These are phyloP conservation scores for Rhinocladiella mackenziei DNA, from an alignment of 2,329 filamentous ascomycete species.

Conservation along the genomic window DNA sequence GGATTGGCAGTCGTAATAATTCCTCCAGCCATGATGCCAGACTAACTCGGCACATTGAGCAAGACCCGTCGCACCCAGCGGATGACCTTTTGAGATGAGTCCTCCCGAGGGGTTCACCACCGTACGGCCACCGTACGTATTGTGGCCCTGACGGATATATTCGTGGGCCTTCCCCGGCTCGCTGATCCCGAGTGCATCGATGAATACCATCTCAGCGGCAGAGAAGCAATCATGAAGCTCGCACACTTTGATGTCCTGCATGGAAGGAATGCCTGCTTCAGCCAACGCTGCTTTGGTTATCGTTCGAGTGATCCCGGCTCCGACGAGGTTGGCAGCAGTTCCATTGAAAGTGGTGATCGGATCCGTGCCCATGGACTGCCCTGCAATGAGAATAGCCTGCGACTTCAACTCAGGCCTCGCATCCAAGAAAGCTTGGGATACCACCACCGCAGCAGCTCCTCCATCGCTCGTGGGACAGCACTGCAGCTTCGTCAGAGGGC, in stretches of 20 bases:
- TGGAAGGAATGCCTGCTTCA: conserved; percentile 65
- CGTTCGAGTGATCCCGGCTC: conserved; percentile 74
- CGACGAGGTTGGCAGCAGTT: conserved; percentile 82
- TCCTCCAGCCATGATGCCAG: conserved; percentile 49
- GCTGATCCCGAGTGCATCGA: conserved; percentile 79
- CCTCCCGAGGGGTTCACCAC: conserved; percentile 92
- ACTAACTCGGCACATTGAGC: no score
- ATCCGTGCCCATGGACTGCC: conserved; percentile 84
- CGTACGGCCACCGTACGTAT: conserved; percentile 79
- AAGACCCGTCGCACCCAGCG: conserved; percentile 57
- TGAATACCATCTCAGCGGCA: conserved; percentile 85
- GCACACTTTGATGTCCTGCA: conserved; percentile 73
- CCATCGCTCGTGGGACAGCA: conserved; percentile 97
- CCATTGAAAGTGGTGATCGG: conserved; percentile 71
- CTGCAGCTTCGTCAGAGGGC: conserved; percentile 92
- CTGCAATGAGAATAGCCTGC: conserved; percentile 84
- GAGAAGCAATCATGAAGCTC: conserved; percentile 98
- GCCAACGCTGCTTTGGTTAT: conserved; percentile 67
- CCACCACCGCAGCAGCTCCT: conserved; percentile 79
- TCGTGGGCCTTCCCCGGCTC: conserved; percentile 84
- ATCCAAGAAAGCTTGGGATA: conserved; percentile 84
- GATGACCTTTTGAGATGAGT: conserved; percentile 93
- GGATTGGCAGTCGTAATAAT: conserved; percentile 55
- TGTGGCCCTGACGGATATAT: conserved; percentile 78
- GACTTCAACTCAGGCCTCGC: conserved; percentile 74